Percentiles rank a stretch among this genome's conserved stretches.
phyloP scores from a whole-genome alignment of 805 yeast genomes.

The Nakazawaea ernobii region DNA sequence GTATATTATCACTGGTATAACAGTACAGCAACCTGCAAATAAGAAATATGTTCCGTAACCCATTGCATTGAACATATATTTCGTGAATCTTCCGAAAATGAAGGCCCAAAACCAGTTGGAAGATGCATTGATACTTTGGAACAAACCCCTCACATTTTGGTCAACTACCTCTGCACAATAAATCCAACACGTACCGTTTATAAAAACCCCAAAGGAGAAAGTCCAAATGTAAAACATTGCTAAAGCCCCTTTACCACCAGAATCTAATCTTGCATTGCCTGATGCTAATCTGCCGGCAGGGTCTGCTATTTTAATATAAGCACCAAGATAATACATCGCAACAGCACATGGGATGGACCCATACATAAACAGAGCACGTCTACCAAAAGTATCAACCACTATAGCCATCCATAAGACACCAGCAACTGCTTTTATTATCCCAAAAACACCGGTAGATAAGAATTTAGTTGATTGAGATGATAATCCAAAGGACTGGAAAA shows the following conservation, averaged over 20 bases:
- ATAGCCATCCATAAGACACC: constrained; percentile 38
- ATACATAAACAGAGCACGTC: constrained; percentile 34
- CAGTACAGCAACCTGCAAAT: constrained; percentile 27
- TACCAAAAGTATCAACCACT: constrained; percentile 41
- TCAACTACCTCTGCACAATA: constrained; percentile 41
- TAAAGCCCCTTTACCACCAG: constrained; percentile 36
- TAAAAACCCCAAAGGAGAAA: constrained; percentile 33
- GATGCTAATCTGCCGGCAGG: constrained; percentile 23
- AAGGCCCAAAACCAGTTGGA: constrained; percentile 48
- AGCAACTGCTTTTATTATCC: constrained; percentile 40
- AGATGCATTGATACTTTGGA: constrained; percentile 37
- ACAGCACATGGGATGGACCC: constrained; percentile 35
- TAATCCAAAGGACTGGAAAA: constrained; percentile 45
- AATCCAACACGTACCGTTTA: constrained; percentile 45
- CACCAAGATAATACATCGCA: constrained; percentile 44
- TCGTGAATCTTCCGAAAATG: constrained; percentile 40
- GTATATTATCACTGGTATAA: constrained; percentile 24
- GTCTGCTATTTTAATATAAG: constrained; percentile 35
- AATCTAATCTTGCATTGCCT: constrained; percentile 17
- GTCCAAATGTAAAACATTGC: constrained; percentile 44
- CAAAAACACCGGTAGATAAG: constrained; percentile 49
- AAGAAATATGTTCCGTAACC: constrained; percentile 40
- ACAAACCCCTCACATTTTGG: constrained; percentile 35
- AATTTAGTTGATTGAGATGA: constrained; percentile 38
- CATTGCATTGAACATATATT: constrained; percentile 36